Base-by-base conservation (phyloP, 305 asterid species). In the Ilex paraguariensis region DNA sequence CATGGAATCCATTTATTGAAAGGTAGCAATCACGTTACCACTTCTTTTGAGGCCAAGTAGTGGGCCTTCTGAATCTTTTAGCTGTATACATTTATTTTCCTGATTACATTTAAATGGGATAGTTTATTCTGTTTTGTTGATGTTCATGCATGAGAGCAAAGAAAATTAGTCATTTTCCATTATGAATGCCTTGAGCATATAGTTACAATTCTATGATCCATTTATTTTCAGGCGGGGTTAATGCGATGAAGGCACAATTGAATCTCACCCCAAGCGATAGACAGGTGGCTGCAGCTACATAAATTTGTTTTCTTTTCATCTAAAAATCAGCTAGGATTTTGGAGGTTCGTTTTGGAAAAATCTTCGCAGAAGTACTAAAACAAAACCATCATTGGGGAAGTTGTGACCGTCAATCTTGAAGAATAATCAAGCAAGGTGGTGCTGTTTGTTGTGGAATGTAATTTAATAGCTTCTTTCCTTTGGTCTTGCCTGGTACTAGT, bases 211-310 rank as follows among this genome's bases (percentile, higher is more conserved):
- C 28, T 7, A 3, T 10, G 13, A 4, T 21, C 48, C 49, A 50
- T 55, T 66, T 66, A 6, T 60, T 40, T 77, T 65, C 82, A 87
- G 93, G 87, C 63, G 77, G 67, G 72, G 75, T 70, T 66, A 68
- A 72, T 51, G 72, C 76, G 44, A 42, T 69, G 40, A 77, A 75
- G 73, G 61, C 65, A 65, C 81, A 72, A 62, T 68, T 28, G 57
- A 71, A 59, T 14, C 71, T 62, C 61, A 54, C 71, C 7, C 65
- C 67, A 16, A 61, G 7, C 14, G 79, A 77, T 65, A 44, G 55
- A 51, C 70, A 66, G 51, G 52, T 71, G 57, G 80, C 75, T 2
- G 68, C 69, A 39, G 73, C 85, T 52, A 60, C 76, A 51, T 73
- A 61, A 81, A 51, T 31, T 16, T 11, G 4, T 13, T 3, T 13